These are phyloP conservation scores for Fusarium pseudocircinatum DNA, from an alignment of 2,329 filamentous ascomycete genomes.

Conservation along the genomic window DNA sequence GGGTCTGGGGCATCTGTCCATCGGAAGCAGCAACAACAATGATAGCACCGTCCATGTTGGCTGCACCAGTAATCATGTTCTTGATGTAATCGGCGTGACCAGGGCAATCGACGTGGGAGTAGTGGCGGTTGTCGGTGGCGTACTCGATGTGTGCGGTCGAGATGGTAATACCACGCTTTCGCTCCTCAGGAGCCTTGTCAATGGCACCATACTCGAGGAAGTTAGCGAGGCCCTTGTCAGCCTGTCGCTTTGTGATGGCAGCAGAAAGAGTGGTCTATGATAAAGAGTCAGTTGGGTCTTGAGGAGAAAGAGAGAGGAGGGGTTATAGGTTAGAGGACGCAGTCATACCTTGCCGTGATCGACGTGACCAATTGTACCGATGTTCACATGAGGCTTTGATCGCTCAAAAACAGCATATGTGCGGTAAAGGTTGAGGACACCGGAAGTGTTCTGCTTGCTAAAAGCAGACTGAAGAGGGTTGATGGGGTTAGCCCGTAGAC, in stretches of 20 bases:
- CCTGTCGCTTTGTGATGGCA: constrained; percentile 97
- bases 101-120: constrained; percentile 99
- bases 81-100: constrained; percentile 99
- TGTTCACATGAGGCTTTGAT: constrained; percentile 97
- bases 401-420: constrained; percentile 81
- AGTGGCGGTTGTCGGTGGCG: constrained; percentile 91
- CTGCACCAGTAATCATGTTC: constrained; percentile 99
- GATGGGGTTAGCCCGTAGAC: constrained; percentile 73
- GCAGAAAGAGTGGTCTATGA: constrained; percentile 93
- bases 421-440: constrained; percentile 72
- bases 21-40: constrained; percentile 98
- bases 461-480: constrained; percentile 81
- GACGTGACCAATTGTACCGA: constrained; percentile 99
- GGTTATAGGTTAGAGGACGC: background rate
- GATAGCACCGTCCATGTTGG: constrained; percentile 99
- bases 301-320: background rate
- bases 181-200: constrained; percentile 98
- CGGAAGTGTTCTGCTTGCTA: constrained; percentile 69
- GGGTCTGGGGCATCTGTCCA: constrained; percentile 99
- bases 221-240: constrained; percentile 90
- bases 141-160: constrained; percentile 99
- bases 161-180: constrained; percentile 99
- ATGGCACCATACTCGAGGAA: constrained; percentile 98
- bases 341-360: constrained; percentile 93
- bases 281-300: constrained; percentile 31